phyloP scores from a whole-genome alignment of 495 filamentous ascomycete species.

The Hypomontagnella monticulosa region DNA sequence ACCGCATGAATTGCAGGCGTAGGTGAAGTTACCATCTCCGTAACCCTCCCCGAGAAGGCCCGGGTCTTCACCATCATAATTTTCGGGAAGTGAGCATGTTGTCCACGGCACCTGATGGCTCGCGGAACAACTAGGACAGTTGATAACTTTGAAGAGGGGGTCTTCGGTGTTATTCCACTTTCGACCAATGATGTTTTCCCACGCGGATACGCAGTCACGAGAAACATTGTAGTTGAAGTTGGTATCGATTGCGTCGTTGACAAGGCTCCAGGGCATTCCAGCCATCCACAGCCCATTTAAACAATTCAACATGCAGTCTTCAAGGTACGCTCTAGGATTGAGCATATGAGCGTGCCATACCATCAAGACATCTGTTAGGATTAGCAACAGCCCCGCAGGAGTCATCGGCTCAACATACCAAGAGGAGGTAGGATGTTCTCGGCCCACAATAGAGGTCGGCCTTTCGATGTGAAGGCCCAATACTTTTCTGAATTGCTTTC shows the following conservation, averaged over 20 bases:
- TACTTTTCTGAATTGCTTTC: conserved; percentile 30
- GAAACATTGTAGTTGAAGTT: conserved; percentile 70
- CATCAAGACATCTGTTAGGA: conserved; percentile 77
- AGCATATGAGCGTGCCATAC: conserved; percentile 91
- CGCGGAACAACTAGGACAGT: conserved; percentile 66
- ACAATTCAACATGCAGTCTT: conserved; percentile 76
- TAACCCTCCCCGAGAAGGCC: conserved; percentile 64
- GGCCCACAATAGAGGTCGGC: conserved; percentile 36
- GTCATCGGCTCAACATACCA: conserved; percentile 39
- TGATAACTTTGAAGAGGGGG: conserved; percentile 55
- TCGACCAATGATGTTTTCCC: conserved; percentile 60
- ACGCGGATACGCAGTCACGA: conserved; percentile 52
- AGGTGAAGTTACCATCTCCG: conserved; percentile 68
- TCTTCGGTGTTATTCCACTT: conserved; percentile 70
- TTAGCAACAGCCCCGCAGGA: conserved; percentile 15
- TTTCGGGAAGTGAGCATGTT: conserved; percentile 54
- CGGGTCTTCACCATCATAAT: conserved; percentile 18
- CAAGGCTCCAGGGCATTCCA: conserved; percentile 75
- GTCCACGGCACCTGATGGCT: conserved; percentile 68
- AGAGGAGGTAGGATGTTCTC: conserved; percentile 52
- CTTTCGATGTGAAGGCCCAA: conserved; percentile 30
- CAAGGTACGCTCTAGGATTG: conserved; percentile 79
- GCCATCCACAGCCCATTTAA: conserved; percentile 68
- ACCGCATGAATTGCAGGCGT: conserved; percentile 58
- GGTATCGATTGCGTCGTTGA: conserved; percentile 72